Evolutionary conservation across 495 filamentous ascomycete species (phyloP).

Genomic region (Schizothecium vesticola): DNA sequence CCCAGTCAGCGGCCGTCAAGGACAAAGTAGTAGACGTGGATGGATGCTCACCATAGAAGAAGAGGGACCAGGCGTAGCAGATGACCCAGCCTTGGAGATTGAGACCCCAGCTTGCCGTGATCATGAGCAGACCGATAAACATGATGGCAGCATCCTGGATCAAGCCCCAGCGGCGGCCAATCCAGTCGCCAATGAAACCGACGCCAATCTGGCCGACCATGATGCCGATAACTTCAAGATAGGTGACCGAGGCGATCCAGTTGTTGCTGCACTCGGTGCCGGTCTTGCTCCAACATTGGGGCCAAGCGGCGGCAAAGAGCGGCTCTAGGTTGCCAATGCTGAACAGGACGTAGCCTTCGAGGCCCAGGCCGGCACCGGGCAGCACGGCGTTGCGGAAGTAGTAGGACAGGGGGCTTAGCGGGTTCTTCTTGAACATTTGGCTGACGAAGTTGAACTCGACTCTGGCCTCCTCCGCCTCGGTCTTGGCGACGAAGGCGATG

Average conservation of each 20-base stretch:
- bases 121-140: slow-evolving; percentile 82
- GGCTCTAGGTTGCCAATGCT: slow-evolving; percentile 85
- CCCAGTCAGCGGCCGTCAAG: neutral
- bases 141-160: slow-evolving; percentile 92
- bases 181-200: slow-evolving; percentile 58
- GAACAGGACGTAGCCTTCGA: slow-evolving; percentile 93
- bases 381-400: slow-evolving; percentile 85
- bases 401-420: slow-evolving; percentile 70
- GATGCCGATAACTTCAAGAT: slow-evolving; percentile 83
- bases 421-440: slow-evolving; percentile 73
- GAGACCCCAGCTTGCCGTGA: slow-evolving; percentile 78
- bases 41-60: slow-evolving; percentile 64
- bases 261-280: slow-evolving; percentile 59
- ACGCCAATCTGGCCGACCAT: slow-evolving; percentile 80
- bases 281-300: slow-evolving; percentile 60
- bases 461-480: slow-evolving; percentile 59
- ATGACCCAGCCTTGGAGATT: slow-evolving; percentile 86
- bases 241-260: slow-evolving; percentile 74
- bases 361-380: slow-evolving; percentile 78
- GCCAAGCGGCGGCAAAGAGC: slow-evolving; percentile 64
- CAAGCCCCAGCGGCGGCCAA: slow-evolving; percentile 84
- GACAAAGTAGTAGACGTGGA: neutral
- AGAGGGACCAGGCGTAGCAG: slow-evolving; percentile 84
- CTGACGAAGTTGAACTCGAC: slow-evolving; percentile 63
- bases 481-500: slow-evolving; percentile 63